These are phyloP conservation scores for Melampsora americana DNA, from an alignment of 1,284 basidiomycete species.

Conservation along the genomic window DNA sequence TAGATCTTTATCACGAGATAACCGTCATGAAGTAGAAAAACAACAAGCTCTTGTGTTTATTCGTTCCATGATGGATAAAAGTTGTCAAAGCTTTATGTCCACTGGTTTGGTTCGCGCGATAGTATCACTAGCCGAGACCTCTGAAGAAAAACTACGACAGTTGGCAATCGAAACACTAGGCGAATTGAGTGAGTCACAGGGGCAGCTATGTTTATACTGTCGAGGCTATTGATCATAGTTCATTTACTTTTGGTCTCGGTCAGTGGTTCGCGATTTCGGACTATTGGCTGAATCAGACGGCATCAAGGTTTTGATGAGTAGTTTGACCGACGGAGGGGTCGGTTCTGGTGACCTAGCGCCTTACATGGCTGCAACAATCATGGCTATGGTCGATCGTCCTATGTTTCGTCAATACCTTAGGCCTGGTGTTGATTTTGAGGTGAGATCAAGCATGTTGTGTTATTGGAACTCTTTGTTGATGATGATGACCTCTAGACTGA, in stretches of 20 bases:
- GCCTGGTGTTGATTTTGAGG: conserved; percentile 85
- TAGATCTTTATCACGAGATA: conserved; percentile 79
- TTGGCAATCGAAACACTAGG: conserved; percentile 84
- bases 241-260: not conserved
- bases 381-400: conserved; percentile 82
- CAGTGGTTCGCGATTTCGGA: conserved; percentile 78
- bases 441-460: conserved; percentile 53
- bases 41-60: conserved; percentile 92
- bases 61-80: conserved; percentile 73
- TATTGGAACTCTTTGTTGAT: not conserved
- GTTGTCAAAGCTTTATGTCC: conserved; percentile 44
- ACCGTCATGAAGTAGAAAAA: conserved; percentile 77
- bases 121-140: conserved; percentile 86
- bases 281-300: conserved; percentile 77
- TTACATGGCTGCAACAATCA: conserved; percentile 76
- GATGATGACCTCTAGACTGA: not conserved
- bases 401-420: conserved; percentile 73
- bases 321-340: conserved; percentile 78
- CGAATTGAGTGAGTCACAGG: conserved; percentile 69
- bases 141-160: conserved; percentile 80
- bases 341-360: conserved; percentile 66
- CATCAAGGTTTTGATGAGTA: conserved; percentile 79
- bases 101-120: conserved; percentile 79
- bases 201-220: not conserved
- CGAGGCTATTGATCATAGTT: conserved; percentile 17